Evolutionary conservation across 1,284 basidiomycete species (phyloP), one percentile per base, ranked within the genome.

Genomic region (Termitomyces sp.): DNA sequence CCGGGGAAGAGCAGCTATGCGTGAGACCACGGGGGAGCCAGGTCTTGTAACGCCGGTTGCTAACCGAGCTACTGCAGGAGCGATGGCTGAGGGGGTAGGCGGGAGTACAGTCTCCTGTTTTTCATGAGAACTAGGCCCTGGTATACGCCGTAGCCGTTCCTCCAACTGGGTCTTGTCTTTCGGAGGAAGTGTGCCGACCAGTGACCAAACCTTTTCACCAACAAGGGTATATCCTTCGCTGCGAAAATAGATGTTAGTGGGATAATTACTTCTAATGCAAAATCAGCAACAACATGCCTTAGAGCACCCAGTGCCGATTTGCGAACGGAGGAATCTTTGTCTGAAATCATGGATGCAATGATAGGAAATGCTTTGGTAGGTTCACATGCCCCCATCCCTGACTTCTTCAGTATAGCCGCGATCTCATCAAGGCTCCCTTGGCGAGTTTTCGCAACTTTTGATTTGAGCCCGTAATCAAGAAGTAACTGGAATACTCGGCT

Each of bases 111-210:
- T 57, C 47, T 81, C 79, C 37, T 66, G 60, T 56, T 74, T 78
- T 30, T 75, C 75, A 52, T 76, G 75, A 47, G 72, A 76, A 59
- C 78, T 81, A 39, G 83, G 80, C 8, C 84, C 84, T 18, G 85
- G 76, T 7, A 93, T 85, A 38, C 93, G 85, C 57, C 92, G 88
- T 18, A 97, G 71, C 14, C 93, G 81, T 66, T 96, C 94, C 66
- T 96, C 93, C 26, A 97, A 77, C 63, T 96, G 89, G 13, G 91
- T 91, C 67, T 89, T 91, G 62, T 96, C 93, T 66, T 95, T 96
- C 1, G 87, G 75, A 31, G 88, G 81, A 37, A 97, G 70, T 3
- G 77, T 64, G 2, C 92, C 92, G 34, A 94, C 88, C 10, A 87
- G 70, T 14, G 80, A 75, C 88, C 90, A 95, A 11, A 95, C 80